Conservation (phyloP, 805 yeast species). For the Kuraishia ogatae region DNA sequence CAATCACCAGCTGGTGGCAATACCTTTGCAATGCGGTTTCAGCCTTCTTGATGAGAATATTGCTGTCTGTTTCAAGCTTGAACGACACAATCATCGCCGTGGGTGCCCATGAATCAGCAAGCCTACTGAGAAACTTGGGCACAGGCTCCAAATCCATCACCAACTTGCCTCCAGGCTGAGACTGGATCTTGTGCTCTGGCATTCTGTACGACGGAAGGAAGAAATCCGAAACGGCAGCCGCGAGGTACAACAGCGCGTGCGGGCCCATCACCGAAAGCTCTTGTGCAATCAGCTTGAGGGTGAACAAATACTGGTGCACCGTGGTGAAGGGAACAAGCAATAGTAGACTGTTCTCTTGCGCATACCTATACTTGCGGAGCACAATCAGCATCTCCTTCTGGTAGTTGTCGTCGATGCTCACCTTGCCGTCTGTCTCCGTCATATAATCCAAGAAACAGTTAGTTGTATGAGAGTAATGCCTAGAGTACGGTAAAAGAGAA, state of each 20-base stretch:
- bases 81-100: constrained; percentile 90
- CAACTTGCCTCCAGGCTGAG: constrained; percentile 68
- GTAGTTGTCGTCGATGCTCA: constrained; percentile 53
- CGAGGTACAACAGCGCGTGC: constrained; percentile 71
- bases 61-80: constrained; percentile 82
- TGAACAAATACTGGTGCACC: constrained; percentile 87
- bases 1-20: constrained; percentile 90
- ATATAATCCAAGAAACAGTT: constrained; percentile 82
- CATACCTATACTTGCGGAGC: constrained; percentile 45
- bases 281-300: constrained; percentile 60
- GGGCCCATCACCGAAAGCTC: constrained; percentile 46
- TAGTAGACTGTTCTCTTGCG: constrained; percentile 41
- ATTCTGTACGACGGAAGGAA: constrained; percentile 79
- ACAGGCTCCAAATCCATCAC: constrained; percentile 89
- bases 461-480: constrained; percentile 80
- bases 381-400: constrained; percentile 53
- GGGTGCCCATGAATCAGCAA: constrained; percentile 94
- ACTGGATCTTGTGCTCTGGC: constrained; percentile 94
- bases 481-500: constrained; percentile 84
- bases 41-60: constrained; percentile 67
- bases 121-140: constrained; percentile 81
- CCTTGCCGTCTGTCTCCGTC: constrained; percentile 42
- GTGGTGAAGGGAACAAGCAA: constrained; percentile 85
- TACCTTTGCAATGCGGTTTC: constrained; percentile 73
- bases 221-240: constrained; percentile 97